Evolutionary conservation across 192 early-diverging fungal species (phyloP).

Genomic region (Endogone sp.): DNA sequence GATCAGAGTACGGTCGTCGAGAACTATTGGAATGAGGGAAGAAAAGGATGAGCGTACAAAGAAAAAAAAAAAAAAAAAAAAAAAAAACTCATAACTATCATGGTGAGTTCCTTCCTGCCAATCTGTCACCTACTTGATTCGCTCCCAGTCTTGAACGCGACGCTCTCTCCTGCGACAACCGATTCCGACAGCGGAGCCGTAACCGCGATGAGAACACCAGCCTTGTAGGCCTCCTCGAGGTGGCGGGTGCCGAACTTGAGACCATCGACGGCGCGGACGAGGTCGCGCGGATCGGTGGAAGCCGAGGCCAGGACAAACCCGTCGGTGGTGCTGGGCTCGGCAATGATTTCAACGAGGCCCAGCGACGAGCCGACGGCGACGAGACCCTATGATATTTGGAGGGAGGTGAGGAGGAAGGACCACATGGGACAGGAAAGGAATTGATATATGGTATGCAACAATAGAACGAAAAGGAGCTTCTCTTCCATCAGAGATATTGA

Average conservation of each 20-base stretch:
- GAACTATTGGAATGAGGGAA: no score
- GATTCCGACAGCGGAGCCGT: slow-evolving; percentile 47
- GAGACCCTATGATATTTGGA: slow-evolving; percentile 38
- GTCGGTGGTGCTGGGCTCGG: slow-evolving; percentile 57
- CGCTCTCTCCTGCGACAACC: slow-evolving; percentile 56
- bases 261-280: slow-evolving; percentile 58
- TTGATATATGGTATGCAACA: slow-evolving; percentile 1
- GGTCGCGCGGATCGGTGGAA: slow-evolving; percentile 15
- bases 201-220: slow-evolving; percentile 58
- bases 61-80: no score
- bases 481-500: no score
- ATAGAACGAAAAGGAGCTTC: slow-evolving; percentile 9
- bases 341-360: slow-evolving; percentile 63
- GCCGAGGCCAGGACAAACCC: slow-evolving; percentile 30
- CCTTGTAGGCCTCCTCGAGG: slow-evolving; percentile 52
- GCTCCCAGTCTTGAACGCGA: slow-evolving; percentile 64
- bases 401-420: background rate
- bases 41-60: no score
- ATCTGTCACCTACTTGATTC: slow-evolving; percentile 41
- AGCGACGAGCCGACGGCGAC: slow-evolving; percentile 53
- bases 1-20: slow-evolving; percentile 38
- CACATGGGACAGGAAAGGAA: background rate
- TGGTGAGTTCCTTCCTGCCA: no score
- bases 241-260: slow-evolving; percentile 54
- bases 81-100: no score